A percentile compares a stretch with the other conserved stretches of the same genome.
These are phyloP conservation scores for Begonia fuchsioides DNA, from an alignment of 306 rosid species.

Conservation along the genomic window DNA sequence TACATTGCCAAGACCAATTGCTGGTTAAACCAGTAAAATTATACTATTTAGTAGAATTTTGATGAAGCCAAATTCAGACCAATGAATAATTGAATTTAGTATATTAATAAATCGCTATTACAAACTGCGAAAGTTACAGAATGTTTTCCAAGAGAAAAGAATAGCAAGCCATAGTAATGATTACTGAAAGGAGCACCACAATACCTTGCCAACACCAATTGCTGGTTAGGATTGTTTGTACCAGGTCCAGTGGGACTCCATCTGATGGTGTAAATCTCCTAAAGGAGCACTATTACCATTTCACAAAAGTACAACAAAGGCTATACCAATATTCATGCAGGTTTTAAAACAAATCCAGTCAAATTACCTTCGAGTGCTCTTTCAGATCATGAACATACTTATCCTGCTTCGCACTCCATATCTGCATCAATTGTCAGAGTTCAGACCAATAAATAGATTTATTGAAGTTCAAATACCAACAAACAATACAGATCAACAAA, in stretches of 20 bases:
- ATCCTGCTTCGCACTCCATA: slow-evolving; percentile 91
- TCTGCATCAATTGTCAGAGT: slow-evolving; percentile 31
- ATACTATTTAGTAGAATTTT: too few relatives aligned
- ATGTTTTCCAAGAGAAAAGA: too few relatives aligned
- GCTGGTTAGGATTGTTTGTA: slow-evolving; percentile 64
- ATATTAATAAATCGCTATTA: too few relatives aligned
- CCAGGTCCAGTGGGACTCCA: slow-evolving; percentile 95
- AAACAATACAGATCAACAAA: not conserved
- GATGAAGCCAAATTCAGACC: too few relatives aligned
- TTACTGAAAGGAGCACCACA: not conserved
- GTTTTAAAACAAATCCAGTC: not conserved
- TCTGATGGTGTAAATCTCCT: slow-evolving; percentile 89
- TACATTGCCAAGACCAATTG: slow-evolving; percentile 88
- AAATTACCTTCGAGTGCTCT: slow-evolving; percentile 77
- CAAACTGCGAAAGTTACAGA: too few relatives aligned
- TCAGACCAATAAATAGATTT: not conserved
- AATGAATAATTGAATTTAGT: too few relatives aligned
- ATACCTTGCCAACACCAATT: slow-evolving; percentile 89
- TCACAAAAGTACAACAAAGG: slow-evolving; percentile 1
- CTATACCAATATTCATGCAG: too few relatives aligned
- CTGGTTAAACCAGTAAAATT: slow-evolving; percentile 22
- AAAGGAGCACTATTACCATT: slow-evolving; percentile 11
- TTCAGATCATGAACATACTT: slow-evolving; percentile 66
- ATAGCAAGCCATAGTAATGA: not conserved
- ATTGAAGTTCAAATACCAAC: not conserved